Base-by-base conservation (phyloP, 1,139 yeast species). In the Saccharomyces hybrid region DNA sequence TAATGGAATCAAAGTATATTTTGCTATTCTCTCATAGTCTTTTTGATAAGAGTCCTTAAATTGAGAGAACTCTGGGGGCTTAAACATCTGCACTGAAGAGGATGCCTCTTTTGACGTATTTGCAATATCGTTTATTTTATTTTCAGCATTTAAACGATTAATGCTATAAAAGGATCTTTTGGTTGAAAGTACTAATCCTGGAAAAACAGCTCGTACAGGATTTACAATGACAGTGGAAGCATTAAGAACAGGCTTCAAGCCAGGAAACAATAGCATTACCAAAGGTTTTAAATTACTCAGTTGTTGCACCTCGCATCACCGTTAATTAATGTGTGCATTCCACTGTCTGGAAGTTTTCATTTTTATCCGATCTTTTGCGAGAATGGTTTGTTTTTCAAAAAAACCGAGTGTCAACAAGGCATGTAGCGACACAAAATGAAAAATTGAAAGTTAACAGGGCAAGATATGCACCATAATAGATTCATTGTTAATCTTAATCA, bases 21-120 rank as follows among this genome's bases (percentile, higher is more conserved):
- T 79, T 13, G 87, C 75, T 5, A 81, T 65, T 63, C 90, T 80
- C 71, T 91, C 97, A 65, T 85, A 82, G 13, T 89, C 75, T 97
- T 97, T 90, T 75, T 90, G 97, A 70, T 81, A 83, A 4, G 96
- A 84, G 31, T 97, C 97, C 66, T 88, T 91, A 61, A 78, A 71
- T 64, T 77, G 75, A 67, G 80, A 77, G 1, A 84, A 72, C 52
- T 75, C 72, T 46, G 96, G 95, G 20, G 80, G 75, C 50, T 79
- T 79, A 61, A 80, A 83, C 44, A 38, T 38, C 44, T 38, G 44
- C n/a, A 9, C 13, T 4, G 25, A 38, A 38, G 23, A 13, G 9
- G 44, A 38, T 5, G 96, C 86, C 57, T 90, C 97, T 71, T 90
- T 90, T 52, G 87, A 91, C 25, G 85, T 80, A 16, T 95, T 96